Conservation (phyloP, 345 rosid genomes). For the Moricandia moricandioides region DNA sequence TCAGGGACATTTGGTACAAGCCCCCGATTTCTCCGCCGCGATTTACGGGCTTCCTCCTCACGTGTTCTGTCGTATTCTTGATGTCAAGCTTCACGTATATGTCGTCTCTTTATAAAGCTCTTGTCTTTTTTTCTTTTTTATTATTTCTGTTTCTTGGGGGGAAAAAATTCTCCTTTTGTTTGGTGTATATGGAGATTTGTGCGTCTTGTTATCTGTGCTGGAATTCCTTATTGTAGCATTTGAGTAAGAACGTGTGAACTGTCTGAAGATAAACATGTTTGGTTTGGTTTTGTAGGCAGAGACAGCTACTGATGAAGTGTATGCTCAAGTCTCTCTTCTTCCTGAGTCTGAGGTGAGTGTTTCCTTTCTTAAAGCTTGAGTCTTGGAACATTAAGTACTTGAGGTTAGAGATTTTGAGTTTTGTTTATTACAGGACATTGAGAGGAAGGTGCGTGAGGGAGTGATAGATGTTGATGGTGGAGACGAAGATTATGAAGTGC, state of each 20-base stretch:
- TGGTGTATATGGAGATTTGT: constrained; percentile 30
- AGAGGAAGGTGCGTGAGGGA: not conserved
- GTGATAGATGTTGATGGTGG: not conserved
- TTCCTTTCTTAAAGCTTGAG: not conserved
- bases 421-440: not conserved
- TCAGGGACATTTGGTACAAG: constrained; percentile 90
- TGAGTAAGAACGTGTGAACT: not conserved
- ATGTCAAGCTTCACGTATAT: constrained; percentile 89
- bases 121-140: not conserved
- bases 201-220: not conserved
- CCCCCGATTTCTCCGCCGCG: constrained; percentile 67
- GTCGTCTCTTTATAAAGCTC: constrained; percentile 18
- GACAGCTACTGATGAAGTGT: constrained; percentile 82
- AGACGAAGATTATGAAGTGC: constrained; percentile 45
- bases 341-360: constrained; percentile 72
- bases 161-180: not conserved
- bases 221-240: not conserved
- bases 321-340: constrained; percentile 87
- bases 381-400: not conserved
- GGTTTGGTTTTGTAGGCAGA: constrained; percentile 65
- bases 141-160: not conserved
- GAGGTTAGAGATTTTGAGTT: not conserved
- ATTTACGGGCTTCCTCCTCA: constrained; percentile 67
- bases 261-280: not conserved
- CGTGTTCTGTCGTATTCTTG: constrained; percentile 86